phyloP scores from a whole-genome alignment of 1,139 yeast genomes.

The Diutina pseudorugosa region DNA sequence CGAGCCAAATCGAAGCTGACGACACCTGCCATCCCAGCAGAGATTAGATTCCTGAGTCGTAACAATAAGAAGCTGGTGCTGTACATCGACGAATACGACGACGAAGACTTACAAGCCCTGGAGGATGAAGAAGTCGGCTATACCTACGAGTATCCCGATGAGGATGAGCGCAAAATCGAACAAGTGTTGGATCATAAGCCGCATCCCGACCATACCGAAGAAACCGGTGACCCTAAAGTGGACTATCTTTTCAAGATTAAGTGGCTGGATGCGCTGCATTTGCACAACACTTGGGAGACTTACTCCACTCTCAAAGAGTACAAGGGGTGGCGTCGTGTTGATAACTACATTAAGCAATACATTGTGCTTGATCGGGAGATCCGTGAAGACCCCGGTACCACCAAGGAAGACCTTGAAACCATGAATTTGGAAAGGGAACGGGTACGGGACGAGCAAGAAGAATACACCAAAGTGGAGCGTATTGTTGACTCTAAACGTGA shows the following conservation, averaged over 20 bases:
- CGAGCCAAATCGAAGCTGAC: slow-evolving; percentile 5
- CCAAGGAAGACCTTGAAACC: slow-evolving; percentile 83
- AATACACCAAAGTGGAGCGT: slow-evolving; percentile 79
- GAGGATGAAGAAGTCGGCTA: slow-evolving; percentile 28
- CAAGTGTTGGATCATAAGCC: slow-evolving; percentile 41
- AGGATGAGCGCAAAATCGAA: slow-evolving; percentile 36
- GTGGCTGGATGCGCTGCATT: slow-evolving; percentile 82
- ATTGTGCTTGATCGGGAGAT: slow-evolving; percentile 65
- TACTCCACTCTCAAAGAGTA: slow-evolving; percentile 42
- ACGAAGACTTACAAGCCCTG: slow-evolving; percentile 38
- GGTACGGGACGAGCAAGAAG: slow-evolving; percentile 70
- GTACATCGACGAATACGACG: slow-evolving; percentile 53
- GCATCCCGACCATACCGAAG: slow-evolving; percentile 23
- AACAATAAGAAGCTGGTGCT: slow-evolving; percentile 63
- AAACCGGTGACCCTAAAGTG: slow-evolving; percentile 42
- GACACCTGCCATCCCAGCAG: slow-evolving; percentile 16
- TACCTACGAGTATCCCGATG: slow-evolving; percentile 28
- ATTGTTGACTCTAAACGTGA: slow-evolving; percentile 80
- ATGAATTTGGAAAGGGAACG: slow-evolving; percentile 88
- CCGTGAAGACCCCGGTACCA: slow-evolving; percentile 66
- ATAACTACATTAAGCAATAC: slow-evolving; percentile 76
- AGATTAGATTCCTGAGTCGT: slow-evolving; percentile 67
- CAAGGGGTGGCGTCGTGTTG: slow-evolving; percentile 77
- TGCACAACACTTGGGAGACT: slow-evolving; percentile 92
- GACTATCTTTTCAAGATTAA: slow-evolving; percentile 61